Percentiles rank a stretch among this genome's conserved stretches.
phyloP scores from a whole-genome alignment of 208 protist species.

The Angomonas ambiguus region DNA sequence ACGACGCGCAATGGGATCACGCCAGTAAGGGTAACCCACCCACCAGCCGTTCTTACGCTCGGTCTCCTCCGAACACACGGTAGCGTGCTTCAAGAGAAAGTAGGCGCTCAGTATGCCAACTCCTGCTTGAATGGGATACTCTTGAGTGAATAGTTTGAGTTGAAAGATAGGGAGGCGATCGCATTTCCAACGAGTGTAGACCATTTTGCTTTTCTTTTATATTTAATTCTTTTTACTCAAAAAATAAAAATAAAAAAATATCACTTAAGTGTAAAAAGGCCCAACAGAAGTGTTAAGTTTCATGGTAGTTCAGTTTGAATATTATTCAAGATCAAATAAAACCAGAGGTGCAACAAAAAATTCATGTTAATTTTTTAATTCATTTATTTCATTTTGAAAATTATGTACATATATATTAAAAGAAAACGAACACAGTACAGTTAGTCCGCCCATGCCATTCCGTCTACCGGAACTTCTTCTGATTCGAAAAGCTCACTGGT shows the following conservation, averaged over 20 bases:
- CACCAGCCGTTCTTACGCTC: conserved; percentile 86
- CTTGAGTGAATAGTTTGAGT: conserved; percentile 85
- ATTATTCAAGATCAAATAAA: conserved; percentile 1
- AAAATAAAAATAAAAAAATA: neutral
- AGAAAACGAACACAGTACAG: neutral
- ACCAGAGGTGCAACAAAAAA: neutral
- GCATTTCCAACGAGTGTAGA: conserved; percentile 92
- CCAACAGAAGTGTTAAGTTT: no score
- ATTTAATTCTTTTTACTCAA: neutral
- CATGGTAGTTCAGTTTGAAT: no score
- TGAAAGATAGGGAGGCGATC: conserved; percentile 81
- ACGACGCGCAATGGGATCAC: conserved; percentile 84
- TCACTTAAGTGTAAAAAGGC: neutral
- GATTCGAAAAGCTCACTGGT: conserved; percentile 55
- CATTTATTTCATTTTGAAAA: neutral
- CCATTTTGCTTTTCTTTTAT: conserved; percentile 42
- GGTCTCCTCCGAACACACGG: conserved; percentile 87
- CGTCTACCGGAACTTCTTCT: conserved; percentile 60
- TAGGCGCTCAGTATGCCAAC: conserved; percentile 65
- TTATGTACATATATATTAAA: neutral
- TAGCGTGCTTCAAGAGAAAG: conserved; percentile 82
- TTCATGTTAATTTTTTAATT: neutral
- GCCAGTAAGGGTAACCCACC: conserved; percentile 90
- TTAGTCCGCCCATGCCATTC: conserved; percentile 51
- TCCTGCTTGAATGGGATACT: conserved; percentile 68